These are phyloP conservation scores for Xylaria acuta DNA, from an alignment of 495 filamentous ascomycete species.

Conservation along the genomic window DNA sequence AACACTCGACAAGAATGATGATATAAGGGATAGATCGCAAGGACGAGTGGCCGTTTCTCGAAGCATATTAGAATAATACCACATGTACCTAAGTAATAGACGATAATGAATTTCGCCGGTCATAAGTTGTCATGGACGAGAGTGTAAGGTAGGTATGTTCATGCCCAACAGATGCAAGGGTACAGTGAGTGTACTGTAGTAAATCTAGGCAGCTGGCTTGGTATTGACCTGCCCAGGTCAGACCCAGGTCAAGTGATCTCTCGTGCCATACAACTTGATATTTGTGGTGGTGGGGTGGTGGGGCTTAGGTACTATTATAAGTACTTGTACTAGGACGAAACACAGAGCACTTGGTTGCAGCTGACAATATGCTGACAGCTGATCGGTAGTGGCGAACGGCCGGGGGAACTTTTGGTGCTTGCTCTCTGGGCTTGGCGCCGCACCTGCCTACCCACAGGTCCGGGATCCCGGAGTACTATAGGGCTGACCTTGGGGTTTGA, in stretches of 20 bases:
- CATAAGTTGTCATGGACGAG: neutral
- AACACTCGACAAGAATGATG: neutral
- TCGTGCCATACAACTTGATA: neutral
- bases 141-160: neutral
- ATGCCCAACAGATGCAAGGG: too few relatives aligned
- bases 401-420: conserved; percentile 16
- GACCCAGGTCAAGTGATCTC: too few relatives aligned
- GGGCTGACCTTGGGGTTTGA: conserved; percentile 46
- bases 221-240: neutral
- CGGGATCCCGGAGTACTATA: conserved; percentile 35
- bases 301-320: neutral
- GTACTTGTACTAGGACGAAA: neutral
- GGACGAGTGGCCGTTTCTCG: neutral
- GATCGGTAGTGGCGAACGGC: conserved; percentile 6
- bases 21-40: neutral
- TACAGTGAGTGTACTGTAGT: too few relatives aligned
- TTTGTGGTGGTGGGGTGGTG: neutral
- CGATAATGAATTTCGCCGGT: neutral
- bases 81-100: neutral
- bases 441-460: conserved; percentile 37
- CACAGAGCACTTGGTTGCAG: neutral
- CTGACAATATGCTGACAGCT: conserved; percentile 8
- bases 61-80: neutral
- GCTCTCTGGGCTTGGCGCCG: conserved; percentile 24
- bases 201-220: conserved; percentile 7